A percentile compares a stretch with the other conserved stretches of the same genome.
These are phyloP conservation scores for Amphibolis antarctica DNA, from an alignment of 106 monocot genomes.

Conservation along the genomic window DNA sequence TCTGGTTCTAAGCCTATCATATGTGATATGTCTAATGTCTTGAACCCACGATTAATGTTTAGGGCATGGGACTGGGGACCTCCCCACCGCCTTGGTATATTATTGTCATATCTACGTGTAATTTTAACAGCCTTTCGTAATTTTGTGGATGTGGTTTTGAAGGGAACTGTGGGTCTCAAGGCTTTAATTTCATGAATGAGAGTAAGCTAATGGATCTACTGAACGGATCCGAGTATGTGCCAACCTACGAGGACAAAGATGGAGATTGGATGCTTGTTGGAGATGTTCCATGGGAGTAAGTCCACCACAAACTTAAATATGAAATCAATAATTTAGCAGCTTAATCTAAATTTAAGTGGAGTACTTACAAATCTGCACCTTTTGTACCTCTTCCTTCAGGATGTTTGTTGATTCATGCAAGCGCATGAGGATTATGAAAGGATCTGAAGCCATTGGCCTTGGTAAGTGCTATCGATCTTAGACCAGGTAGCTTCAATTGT, in stretches of 20 bases:
- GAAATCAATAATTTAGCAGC: neutral
- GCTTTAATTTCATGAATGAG: constrained; percentile 58
- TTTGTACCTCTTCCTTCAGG: constrained; percentile 16
- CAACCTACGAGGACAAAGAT: constrained; percentile 91
- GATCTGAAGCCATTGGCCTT: constrained; percentile 85
- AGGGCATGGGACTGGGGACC: too few relatives aligned
- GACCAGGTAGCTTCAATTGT: too few relatives aligned
- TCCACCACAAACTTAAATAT: neutral
- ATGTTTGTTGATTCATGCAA: constrained; percentile 97
- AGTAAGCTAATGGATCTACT: constrained; percentile 57
- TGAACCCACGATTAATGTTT: too few relatives aligned
- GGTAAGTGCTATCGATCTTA: constrained; percentile 23
- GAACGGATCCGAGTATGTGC: constrained; percentile 65
- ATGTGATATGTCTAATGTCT: too few relatives aligned
- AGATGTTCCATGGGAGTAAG: constrained; percentile 96
- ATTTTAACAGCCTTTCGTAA: neutral
- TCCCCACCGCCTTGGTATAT: too few relatives aligned
- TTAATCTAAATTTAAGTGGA: neutral
- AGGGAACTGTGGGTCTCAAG: constrained; percentile 26
- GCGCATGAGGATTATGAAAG: constrained; percentile 86
- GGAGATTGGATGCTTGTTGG: constrained; percentile 97
- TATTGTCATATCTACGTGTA: neutral
- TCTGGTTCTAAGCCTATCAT: too few relatives aligned
- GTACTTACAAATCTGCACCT: neutral
- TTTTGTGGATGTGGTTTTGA: neutral